Base-by-base conservation (phyloP, 805 yeast species). In the Hanseniaspora hatyaiensis region DNA sequence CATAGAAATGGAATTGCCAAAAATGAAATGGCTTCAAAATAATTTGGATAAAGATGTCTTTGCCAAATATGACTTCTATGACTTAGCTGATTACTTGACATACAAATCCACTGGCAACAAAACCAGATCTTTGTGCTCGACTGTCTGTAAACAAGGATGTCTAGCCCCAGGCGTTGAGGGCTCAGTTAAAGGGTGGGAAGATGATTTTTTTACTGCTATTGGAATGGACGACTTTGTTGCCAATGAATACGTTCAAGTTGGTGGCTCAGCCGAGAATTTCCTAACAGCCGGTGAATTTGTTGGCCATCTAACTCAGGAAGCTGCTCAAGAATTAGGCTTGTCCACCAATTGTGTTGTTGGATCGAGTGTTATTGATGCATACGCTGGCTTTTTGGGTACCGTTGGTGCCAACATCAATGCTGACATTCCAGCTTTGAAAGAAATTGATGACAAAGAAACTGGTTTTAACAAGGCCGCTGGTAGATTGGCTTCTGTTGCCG, bases 371-470 rank as follows among this genome's bases (percentile, higher is more conserved):
- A 92, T 92, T 60, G 98, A 92, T 62, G 96, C 97, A 5, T 92
- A 92, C 60, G 94, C 97, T 3, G 98, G 98, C 38, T 92, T 97
- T 96, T 77, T 92, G 49, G 98, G 98, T 49, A 92, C 97, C 1
- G 95, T 89, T 51, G 98, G 96, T 23, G 95, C 94, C 1, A 78
- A 79, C 55, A 78, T 86, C 4, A 84, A 81, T 53, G 59, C 66
- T 4, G 60, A 71, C 26, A 70, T 78, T 47, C 75, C 76, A 0
- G 65, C 66, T n/a, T 65, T 72, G 52, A 68, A 67, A 3, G 72
- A 73, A 50, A 70, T 70, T 51, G 80, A 75, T 51, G 62, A 68
- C 37, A 67, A 66, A 34, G 60, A 62, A 31, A 48, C 50, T 2
- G 75, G 76, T 5, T 71, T 82, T 55, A 74, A 72, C 34, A 71